Base-by-base conservation (phyloP, 2,329 filamentous ascomycete species). In the Aspergillus vadensis region DNA sequence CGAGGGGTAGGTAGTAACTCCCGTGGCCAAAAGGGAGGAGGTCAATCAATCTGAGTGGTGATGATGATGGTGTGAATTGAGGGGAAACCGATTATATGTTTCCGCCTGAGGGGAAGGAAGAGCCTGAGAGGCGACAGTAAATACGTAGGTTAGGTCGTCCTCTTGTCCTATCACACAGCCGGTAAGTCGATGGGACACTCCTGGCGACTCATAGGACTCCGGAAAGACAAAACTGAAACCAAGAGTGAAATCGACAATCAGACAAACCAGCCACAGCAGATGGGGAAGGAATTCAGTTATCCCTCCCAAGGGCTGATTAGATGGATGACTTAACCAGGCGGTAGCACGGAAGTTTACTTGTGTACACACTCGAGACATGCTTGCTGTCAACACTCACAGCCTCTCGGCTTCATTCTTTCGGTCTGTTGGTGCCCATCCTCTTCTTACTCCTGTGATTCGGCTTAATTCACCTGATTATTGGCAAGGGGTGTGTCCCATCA, bases 291-390 rank as follows among this genome's bases (percentile, higher is more conserved):
- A 56, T 15, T 30, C 32, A 38, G 32, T 39, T 5, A 23, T 25
- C 51, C 30, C 32, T 19, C 41, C 19, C 41, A 50, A 50, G 23
- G 54, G 27, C 41, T 21, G 41, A 12, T 19, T 48, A 17, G 17
- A 38, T 44, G 43, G 19, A 49, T 49, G 43, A 27, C 19, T 43
- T 52, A 23, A 44, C 21, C 30, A 27, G 21, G 25, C 21, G 52
- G 49, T 55, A 52, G 60, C 38, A 59, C 47, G 39, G 57, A 57
- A 60, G 39, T 62, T 59, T 52, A 36, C 32, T 36, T 36, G 32
- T 36, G 32, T 36, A 60, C 58, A 63, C 57, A 30, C 54, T 57
- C 49, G 14, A 43, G 36, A 30, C 52, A 55, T 54, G 39, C 57
- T 54, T 62, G 54, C 58, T 57, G 44, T 58, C 44, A 27, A 52